Percentiles rank a stretch among this genome's conserved stretches.
These are phyloP conservation scores for Tolypocladium ophioglossoides DNA, from an alignment of 2,329 filamentous ascomycete species.

Conservation along the genomic window DNA sequence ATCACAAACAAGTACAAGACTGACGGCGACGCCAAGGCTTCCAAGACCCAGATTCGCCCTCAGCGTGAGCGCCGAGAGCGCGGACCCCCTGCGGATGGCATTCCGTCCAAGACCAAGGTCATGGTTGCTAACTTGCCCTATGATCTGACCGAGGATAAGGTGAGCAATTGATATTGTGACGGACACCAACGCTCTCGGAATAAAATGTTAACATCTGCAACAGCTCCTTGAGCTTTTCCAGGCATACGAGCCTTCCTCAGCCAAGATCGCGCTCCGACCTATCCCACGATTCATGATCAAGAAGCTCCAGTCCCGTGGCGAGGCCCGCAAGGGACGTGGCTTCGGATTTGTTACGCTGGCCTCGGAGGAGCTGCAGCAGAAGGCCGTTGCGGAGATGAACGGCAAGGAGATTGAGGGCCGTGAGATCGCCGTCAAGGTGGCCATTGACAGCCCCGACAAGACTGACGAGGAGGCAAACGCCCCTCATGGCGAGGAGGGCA, in stretches of 20 bases:
- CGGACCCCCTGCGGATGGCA: slow-evolving; percentile 91
- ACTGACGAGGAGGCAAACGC: slow-evolving; percentile 70
- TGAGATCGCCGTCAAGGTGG: slow-evolving; percentile 99
- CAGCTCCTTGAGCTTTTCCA: slow-evolving; percentile 96
- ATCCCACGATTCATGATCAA: slow-evolving; percentile 99
- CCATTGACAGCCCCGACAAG: slow-evolving; percentile 98
- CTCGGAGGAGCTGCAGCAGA: slow-evolving; percentile 92
- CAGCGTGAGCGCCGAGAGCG: slow-evolving; percentile 63
- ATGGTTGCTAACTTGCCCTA: slow-evolving; percentile 99
- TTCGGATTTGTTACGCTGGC: slow-evolving; percentile 97
- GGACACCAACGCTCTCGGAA: background rate
- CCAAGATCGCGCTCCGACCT: slow-evolving; percentile 96
- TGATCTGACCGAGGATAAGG: slow-evolving; percentile 95
- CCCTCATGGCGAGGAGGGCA: slow-evolving; percentile 32
- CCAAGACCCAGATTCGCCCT: slow-evolving; percentile 42
- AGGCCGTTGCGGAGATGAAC: slow-evolving; percentile 97
- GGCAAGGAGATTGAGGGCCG: slow-evolving; percentile 98
- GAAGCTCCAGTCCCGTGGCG: slow-evolving; percentile 96
- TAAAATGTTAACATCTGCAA: background rate
- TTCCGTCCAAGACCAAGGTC: slow-evolving; percentile 99
- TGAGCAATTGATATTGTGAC: slow-evolving; percentile 30
- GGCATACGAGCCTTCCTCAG: slow-evolving; percentile 82
- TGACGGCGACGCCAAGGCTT: slow-evolving; percentile 50
- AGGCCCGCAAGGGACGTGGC: slow-evolving; percentile 96
- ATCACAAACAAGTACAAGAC: slow-evolving; percentile 47